Base-by-base conservation (phyloP, 129 eudicot species). In the Sambucus nigra region DNA sequence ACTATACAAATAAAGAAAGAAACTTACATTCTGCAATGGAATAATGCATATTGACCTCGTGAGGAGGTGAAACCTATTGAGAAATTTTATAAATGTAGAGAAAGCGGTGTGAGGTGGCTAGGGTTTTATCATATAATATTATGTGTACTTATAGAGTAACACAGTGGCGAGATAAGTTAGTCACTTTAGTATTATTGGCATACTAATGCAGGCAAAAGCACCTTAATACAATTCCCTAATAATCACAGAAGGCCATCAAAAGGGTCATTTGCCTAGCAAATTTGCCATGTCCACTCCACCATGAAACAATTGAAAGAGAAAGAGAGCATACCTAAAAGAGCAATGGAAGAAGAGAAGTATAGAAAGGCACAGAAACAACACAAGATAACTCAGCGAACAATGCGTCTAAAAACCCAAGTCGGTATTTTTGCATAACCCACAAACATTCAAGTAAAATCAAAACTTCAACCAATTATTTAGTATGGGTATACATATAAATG, bases 231-330 rank as follows among this genome's bases (percentile, higher is more conserved):
- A 55, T 92, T 92, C 42, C 99, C 99, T 0, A 60, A 57, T 86
- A 92, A 66, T 92, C 99, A 66, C 99, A 92, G 47, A 92, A 80
- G 46, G 94, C 94, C 78, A 91, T 85, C 70, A 91, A 67, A 46
- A 91, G 75, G 12, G 99, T 91, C 89, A 86, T 86, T 50, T 85
- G 95, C 64, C 99, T 85, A 46, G 95, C 99, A 70, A 91, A 64
- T 85, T 76, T 86, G 51, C 94, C 83, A 75, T 92, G 99, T 54
- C 99, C 99, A 77, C 94, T 92, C 99, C 86, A 66, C 80, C 73
- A 51, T 40, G 78, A 42, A 14, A 13, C 19, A 42, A 42, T 42
- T 13, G 19, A 42, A 3, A 42, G 23, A 2, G 39, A 40, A 33
- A 22, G 40, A 26, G 51, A 35, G 52, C 42, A 40, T 86, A 92